phyloP scores from a whole-genome alignment of 2,329 filamentous ascomycete genomes.

The Ophiostoma sp. region DNA sequence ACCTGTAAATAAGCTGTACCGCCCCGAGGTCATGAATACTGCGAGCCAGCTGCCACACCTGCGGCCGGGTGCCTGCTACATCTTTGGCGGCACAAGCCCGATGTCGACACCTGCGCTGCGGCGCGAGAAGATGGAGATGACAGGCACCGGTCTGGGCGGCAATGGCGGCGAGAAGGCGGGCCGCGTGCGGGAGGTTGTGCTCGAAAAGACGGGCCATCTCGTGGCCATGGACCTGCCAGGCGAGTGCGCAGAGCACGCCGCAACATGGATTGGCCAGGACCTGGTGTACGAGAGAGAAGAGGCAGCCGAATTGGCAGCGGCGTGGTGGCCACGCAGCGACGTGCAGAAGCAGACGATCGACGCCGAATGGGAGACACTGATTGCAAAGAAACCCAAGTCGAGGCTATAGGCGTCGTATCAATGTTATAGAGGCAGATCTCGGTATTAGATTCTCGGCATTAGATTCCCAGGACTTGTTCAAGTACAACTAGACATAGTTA shows the following conservation, averaged over 20 bases:
- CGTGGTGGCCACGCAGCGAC: conserved; percentile 47
- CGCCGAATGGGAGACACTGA: conserved; percentile 43
- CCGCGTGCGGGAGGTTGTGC: conserved; percentile 58
- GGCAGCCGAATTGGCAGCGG: conserved; percentile 48
- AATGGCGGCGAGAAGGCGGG: conserved; percentile 60
- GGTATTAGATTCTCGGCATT: too few species aligned
- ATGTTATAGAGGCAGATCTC: background rate
- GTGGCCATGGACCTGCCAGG: conserved; percentile 74
- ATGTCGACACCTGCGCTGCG: conserved; percentile 49
- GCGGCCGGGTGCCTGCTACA: conserved; percentile 60
- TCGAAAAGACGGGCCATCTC: conserved; percentile 67
- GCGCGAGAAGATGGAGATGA: conserved; percentile 56
- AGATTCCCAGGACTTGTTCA: too few species aligned
- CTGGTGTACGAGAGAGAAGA: conserved; percentile 52
- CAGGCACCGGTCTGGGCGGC: conserved; percentile 61
- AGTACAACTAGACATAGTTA: background rate
- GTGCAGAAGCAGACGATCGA: conserved; percentile 53
- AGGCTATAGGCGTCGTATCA: conserved; percentile 18
- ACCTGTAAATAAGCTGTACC: conserved; percentile 56
- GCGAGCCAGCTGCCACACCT: conserved; percentile 54
- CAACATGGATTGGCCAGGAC: conserved; percentile 53
- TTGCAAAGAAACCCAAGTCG: conserved; percentile 18
- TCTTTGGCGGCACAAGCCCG: conserved; percentile 58
- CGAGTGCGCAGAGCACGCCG: conserved; percentile 57
- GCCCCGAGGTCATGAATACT: conserved; percentile 55